Evolutionary conservation across 768 basidiomycete species (phyloP), one percentile per base, ranked within the genome.

Genomic region (Podaxis sp.): DNA sequence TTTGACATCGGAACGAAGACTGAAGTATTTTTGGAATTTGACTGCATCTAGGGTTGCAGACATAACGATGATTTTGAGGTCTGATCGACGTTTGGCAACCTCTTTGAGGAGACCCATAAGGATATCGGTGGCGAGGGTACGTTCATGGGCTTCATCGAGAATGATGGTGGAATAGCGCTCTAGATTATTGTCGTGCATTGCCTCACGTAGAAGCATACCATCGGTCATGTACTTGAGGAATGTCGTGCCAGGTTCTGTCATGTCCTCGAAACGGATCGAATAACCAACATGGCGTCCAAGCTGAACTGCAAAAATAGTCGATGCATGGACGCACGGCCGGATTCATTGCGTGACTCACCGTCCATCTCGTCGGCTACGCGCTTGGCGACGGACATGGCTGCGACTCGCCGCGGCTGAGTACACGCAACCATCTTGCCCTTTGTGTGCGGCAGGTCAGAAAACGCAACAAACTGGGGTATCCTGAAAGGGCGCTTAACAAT

Each of bases 171-270:
- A 96, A 74, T 99, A 99, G 3, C 95, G 87, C 28, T 83, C 80
- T 42, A 99, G 84, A 19, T 86, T 83, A 8, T 93, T 91, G 75
- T 99, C 96, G 75, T 96, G 93, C 96, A 98, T 99, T 4, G 95
- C 95, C 78, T 97, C 95, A 19, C 95, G 88, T n/a, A 96, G 85
- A 60, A 94, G 87, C 95, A 98, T 97, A 84, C 96, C 97, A 69
- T 99, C 97, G 15, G 97, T 99, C 96, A 99, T 97, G 79, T 99
- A 99, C 74, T 97, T 98, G 66, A 99, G 82, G 76, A 99, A 97
- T 0, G 97, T 99, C 36, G 89, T 91, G 0, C 92, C 90, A 0
- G 86, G 79, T 68, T 93, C 84, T 48, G 96, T 91, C 92, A 95
- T 90, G 73, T 99, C 97, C 75, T 99, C 96, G 74, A 99, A 99